phyloP scores from a whole-genome alignment of 176 grass and related monocot species.

The Carex kokanica region DNA sequence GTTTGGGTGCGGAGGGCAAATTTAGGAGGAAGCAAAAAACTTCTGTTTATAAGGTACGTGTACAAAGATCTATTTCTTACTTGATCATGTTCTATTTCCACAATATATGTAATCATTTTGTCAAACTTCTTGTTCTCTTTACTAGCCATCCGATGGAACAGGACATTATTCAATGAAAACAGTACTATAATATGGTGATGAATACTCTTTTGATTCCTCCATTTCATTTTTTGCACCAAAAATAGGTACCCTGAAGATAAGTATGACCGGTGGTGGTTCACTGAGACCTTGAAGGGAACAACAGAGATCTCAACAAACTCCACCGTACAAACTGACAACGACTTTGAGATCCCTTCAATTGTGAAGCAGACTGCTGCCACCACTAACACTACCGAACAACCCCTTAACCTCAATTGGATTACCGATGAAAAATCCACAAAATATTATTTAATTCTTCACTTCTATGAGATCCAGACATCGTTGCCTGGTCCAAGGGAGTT shows the following conservation, averaged over 20 bases:
- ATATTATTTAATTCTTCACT: conserved; percentile 22
- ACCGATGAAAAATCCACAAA: neutral
- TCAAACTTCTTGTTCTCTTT: too few species aligned
- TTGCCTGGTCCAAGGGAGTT: neutral
- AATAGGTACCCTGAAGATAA: conserved; percentile 40
- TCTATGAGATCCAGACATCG: conserved; percentile 17
- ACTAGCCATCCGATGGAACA: too few species aligned
- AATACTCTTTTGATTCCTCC: neutral
- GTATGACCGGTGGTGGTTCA: conserved; percentile 42
- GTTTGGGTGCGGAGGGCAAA: neutral
- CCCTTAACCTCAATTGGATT: neutral
- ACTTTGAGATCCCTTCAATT: conserved; percentile 15
- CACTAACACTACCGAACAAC: neutral
- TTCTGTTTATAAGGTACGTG: neutral
- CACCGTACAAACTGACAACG: neutral
- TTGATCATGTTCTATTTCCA: neutral
- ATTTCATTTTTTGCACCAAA: neutral
- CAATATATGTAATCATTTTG: neutral
- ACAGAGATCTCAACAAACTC: neutral
- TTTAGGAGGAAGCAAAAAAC: conserved; percentile 15
- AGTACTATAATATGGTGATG: neutral
- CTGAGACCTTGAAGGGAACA: neutral
- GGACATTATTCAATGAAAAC: neutral
- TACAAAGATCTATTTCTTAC: conserved; percentile 20
- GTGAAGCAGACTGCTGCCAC: conserved; percentile 34